Evolutionary conservation across 139 green algal genomes (phyloP), one percentile per base, ranked within the genome.

Genomic region (Dunaliella primolecta): DNA sequence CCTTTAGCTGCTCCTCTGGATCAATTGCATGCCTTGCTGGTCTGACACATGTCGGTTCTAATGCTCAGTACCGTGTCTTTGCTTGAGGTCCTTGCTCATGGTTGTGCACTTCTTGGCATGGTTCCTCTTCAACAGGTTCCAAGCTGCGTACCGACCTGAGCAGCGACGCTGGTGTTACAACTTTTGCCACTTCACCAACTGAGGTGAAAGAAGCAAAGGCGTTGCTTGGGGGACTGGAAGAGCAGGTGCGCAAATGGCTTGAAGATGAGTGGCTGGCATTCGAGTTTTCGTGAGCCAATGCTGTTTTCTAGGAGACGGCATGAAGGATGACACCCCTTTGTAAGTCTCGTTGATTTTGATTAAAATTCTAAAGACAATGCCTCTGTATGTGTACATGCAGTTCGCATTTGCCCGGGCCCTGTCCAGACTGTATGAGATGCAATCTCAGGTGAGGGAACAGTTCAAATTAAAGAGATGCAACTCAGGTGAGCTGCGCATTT

Each of bases 371-470:
- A 7, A 30, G 24, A 79, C n/a, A n/a, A n/a, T n/a, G n/a, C n/a
- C n/a, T n/a, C n/a, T n/a, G n/a, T n/a, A n/a, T n/a, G n/a, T n/a
- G n/a, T n/a, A n/a, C n/a, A n/a, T 2, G 93, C 87, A 88, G 21
- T 97, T 98, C 86, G 95, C 95, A 0, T 97, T 98, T 86, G 80
- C 35, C 15, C 88, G 95, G 23, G 94, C 94, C 0, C 91, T 96
- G 36, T 95, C 89, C 1, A 88, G 93, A 56, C 87, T 97, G 74
- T 86, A 94, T 46, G 94, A 96, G 85, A 96, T 97, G 93, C 87
- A 91, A 78, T 87, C 77, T 0, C 77, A 84, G 7, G 55, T 84
- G 46, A 64, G 46, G 15, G 46, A 25, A 15, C 46, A 64, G 46
- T 64, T n/a, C n/a, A n/a, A n/a, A n/a, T n/a, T n/a, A n/a, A n/a